A percentile compares a stretch with the other conserved stretches of the same genome.
Conservation (phyloP, 1,139 yeast genomes). For the Sugiyamaella novakii region DNA sequence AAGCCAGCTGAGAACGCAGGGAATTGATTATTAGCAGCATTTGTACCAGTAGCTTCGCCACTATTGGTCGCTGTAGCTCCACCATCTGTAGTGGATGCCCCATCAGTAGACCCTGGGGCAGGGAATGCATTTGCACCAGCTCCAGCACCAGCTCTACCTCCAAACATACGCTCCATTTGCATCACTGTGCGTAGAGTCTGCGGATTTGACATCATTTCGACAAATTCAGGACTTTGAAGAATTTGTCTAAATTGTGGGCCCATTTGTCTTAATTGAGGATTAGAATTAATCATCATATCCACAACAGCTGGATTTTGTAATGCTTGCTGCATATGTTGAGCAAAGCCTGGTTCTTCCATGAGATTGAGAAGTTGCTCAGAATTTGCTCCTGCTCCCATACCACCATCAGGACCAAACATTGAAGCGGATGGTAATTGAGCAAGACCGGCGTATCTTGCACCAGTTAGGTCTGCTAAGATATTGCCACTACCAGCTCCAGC, state of each 20-base stretch:
- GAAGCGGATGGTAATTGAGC: constrained; percentile 84
- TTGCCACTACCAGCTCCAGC: constrained; percentile 90
- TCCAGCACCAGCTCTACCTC: constrained; percentile 38
- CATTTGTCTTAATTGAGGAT: constrained; percentile 78
- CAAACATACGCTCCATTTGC: constrained; percentile 63
- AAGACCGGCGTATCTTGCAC: constrained; percentile 94
- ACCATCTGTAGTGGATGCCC: constrained; percentile 11
- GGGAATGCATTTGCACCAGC: constrained; percentile 47
- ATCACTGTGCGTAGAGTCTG: constrained; percentile 70
- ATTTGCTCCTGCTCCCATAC: constrained; percentile 70
- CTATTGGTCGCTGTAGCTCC: constrained; percentile 26
- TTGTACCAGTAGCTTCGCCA: constrained; percentile 18
- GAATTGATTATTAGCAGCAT: constrained; percentile 35
- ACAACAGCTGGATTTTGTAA: constrained; percentile 80
- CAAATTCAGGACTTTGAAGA: constrained; percentile 80
- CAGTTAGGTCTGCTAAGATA: constrained; percentile 88
- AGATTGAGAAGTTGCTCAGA: constrained; percentile 71
- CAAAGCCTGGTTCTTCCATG: constrained; percentile 80
- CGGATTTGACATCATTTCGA: constrained; percentile 66
- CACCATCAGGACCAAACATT: constrained; percentile 96
- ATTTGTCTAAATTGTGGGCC: constrained; percentile 88
- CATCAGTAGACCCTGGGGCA: constrained; percentile 49
- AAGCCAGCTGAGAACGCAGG: constrained; percentile 38
- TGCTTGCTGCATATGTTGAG: constrained; percentile 79
- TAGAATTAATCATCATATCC: constrained; percentile 77